phyloP scores from a whole-genome alignment of 805 yeast genomes.

The Myxozyma lipomycoides region DNA sequence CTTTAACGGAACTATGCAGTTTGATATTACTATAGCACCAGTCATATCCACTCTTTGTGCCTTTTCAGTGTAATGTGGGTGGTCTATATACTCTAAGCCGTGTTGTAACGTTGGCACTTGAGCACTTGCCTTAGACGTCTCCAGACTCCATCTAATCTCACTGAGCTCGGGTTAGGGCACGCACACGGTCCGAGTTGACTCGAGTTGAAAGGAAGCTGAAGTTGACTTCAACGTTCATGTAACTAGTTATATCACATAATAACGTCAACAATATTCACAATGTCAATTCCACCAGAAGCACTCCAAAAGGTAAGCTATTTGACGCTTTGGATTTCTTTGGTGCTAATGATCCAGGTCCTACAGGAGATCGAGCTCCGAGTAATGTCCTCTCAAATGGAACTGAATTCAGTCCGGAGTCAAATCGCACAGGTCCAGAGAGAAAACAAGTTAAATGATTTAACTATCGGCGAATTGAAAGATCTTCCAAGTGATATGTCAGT shows the following conservation, averaged over 20 bases:
- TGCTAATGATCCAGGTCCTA: constrained; percentile 14
- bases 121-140: too few relatives aligned
- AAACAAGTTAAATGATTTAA: constrained; percentile 17
- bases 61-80: too few relatives aligned
- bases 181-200: too few relatives aligned
- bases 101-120: too few relatives aligned
- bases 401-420: constrained; percentile 21
- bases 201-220: too few relatives aligned
- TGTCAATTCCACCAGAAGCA: constrained; percentile 29
- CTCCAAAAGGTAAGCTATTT: constrained; percentile 22
- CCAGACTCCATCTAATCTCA: too few relatives aligned
- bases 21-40: constrained; percentile 12
- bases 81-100: too few relatives aligned
- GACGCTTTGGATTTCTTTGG: too few relatives aligned
- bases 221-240: too few relatives aligned
- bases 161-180: too few relatives aligned
- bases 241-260: too few relatives aligned
- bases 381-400: constrained; percentile 22
- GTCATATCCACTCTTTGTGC: constrained; percentile 11
- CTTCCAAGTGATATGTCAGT: constrained; percentile 24
- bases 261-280: constrained; percentile 3
- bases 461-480: constrained; percentile 19
- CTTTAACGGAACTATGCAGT: constrained; percentile 11
- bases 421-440: constrained; percentile 23
- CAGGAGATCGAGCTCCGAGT: constrained; percentile 26